A percentile compares a stretch with the other conserved stretches of the same genome.
Evolutionary conservation across 2,329 filamentous ascomycete genomes (phyloP).

Genomic region (Diaporthe sp.): DNA sequence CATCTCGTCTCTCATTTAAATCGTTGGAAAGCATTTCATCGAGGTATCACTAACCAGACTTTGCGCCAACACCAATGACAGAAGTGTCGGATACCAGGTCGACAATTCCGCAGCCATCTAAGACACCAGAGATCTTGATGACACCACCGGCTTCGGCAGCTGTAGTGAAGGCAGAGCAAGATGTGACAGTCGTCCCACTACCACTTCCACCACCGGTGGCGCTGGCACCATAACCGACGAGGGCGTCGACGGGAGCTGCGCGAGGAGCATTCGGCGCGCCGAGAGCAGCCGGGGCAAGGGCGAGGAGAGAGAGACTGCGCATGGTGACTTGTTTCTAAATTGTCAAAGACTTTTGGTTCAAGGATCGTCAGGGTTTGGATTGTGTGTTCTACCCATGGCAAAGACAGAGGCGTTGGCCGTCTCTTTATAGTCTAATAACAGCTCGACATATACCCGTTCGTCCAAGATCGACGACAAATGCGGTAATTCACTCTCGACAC

Average conservation of each 20-base stretch:
- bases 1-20: neutral
- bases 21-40: neutral
- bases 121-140: slow-evolving; percentile 60
- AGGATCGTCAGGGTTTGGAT: neutral
- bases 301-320: slow-evolving; percentile 44
- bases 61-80: slow-evolving; percentile 63
- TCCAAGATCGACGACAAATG: neutral
- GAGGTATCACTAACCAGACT: slow-evolving; percentile 50
- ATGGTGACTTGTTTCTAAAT: slow-evolving; percentile 29
- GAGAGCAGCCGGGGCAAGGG: slow-evolving; percentile 18
- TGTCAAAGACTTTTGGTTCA: neutral
- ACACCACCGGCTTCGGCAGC: slow-evolving; percentile 57
- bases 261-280: slow-evolving; percentile 37
- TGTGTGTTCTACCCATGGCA: neutral
- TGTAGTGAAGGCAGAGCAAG: slow-evolving; percentile 56
- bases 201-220: slow-evolving; percentile 63
- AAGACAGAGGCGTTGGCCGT: neutral
- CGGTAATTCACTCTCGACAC: neutral
- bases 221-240: slow-evolving; percentile 53
- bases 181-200: slow-evolving; percentile 59
- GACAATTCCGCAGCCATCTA: slow-evolving; percentile 58
- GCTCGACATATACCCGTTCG: slow-evolving; percentile 4
- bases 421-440: slow-evolving; percentile 18
- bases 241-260: slow-evolving; percentile 44
- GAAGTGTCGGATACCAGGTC: slow-evolving; percentile 64